These are phyloP conservation scores for Fusarium coicis DNA, from an alignment of 2,329 filamentous ascomycete genomes.

Conservation along the genomic window DNA sequence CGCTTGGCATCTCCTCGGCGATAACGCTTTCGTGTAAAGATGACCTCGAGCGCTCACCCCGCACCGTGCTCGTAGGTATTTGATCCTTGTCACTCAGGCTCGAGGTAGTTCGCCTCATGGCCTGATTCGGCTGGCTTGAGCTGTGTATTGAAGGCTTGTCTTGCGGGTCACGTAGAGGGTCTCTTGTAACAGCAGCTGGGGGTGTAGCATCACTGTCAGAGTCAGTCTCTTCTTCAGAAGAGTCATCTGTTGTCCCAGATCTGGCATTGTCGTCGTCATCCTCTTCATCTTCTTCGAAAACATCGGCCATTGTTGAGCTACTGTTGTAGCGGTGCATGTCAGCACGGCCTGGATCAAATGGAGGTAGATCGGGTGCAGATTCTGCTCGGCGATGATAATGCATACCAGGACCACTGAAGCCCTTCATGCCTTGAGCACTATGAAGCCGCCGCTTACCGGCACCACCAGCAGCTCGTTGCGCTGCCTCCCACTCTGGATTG, in stretches of 20 bases:
- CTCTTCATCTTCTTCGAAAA: slow-evolving; percentile 87
- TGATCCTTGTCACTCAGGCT: slow-evolving; percentile 55
- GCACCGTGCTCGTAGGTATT: slow-evolving; percentile 47
- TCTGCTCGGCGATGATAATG: slow-evolving; percentile 83
- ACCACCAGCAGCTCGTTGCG: slow-evolving; percentile 67
- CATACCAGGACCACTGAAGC: slow-evolving; percentile 75
- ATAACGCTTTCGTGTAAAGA: slow-evolving; percentile 65
- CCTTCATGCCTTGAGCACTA: slow-evolving; percentile 77
- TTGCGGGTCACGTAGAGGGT: slow-evolving; percentile 39
- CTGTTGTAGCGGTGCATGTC: slow-evolving; percentile 71
- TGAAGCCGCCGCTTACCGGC: slow-evolving; percentile 74
- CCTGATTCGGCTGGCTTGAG: slow-evolving; percentile 31
- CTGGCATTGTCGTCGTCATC: slow-evolving; percentile 64
- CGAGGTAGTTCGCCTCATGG: slow-evolving; percentile 58
- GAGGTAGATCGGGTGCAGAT: slow-evolving; percentile 81
- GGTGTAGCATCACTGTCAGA: slow-evolving; percentile 55
- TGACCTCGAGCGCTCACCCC: slow-evolving; percentile 60
- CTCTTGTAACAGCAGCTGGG: slow-evolving; percentile 41
- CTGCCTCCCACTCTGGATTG: slow-evolving; percentile 74
- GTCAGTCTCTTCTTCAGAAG: slow-evolving; percentile 61
- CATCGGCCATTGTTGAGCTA: slow-evolving; percentile 82
- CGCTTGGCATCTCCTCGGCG: slow-evolving; percentile 56
- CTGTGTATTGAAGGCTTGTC: slow-evolving; percentile 38
- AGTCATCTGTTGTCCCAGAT: slow-evolving; percentile 48
- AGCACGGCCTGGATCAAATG: slow-evolving; percentile 73